Base-by-base conservation (phyloP, 495 filamentous ascomycete species). In the Xylaria intraflava region DNA sequence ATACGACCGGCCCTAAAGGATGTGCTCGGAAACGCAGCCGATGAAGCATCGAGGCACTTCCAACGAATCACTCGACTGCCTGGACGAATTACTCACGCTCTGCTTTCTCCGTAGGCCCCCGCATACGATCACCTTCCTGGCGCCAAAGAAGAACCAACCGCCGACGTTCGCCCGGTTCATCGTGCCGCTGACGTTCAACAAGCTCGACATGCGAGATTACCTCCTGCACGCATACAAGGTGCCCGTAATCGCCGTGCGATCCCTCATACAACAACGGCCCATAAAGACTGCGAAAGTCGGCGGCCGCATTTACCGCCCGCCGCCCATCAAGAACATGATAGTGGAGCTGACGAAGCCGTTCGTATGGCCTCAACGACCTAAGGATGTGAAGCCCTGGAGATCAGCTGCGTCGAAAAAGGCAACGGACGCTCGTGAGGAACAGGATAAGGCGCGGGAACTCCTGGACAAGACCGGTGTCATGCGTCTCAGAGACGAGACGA, bases 201-300 rank as follows among this genome's bases (percentile, higher is more conserved):
- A 96, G 72, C 82, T 95, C 59, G 90, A 95, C 69, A 68, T 95
- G 23, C 85, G 87, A 65, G 89, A 94, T 76, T 96, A 95, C 73
- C 84, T 96, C 43, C 80, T 80, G 61, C 76, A 89, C 63, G 77
- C 69, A 17, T 95, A 96, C 71, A 74, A 78, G 44, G 81, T 93
- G 49, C 69, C 77, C 43, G 80, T 82, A 31, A 65, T 81, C n/a
- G 71, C 69, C 31, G 80, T 96, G 53, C 85, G 90, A 26, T 89
- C 86, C 54, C 94, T 83, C 62, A 76, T 96, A 67, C 80, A 88
- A 67, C 81, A 87, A 64, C 76, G 79, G 60, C 79, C 77, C 44
- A 74, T 88, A 26, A 68, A 68, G 47, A 78, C 72, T 46, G 72
- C 72, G 44, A 77, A 74, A 49, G 60, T 67, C 39, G 60, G 69